Evolutionary conservation across 1,139 yeast genomes (phyloP), one percentile per base, ranked within the genome.

Genomic region (Arxiozyma bovina): DNA sequence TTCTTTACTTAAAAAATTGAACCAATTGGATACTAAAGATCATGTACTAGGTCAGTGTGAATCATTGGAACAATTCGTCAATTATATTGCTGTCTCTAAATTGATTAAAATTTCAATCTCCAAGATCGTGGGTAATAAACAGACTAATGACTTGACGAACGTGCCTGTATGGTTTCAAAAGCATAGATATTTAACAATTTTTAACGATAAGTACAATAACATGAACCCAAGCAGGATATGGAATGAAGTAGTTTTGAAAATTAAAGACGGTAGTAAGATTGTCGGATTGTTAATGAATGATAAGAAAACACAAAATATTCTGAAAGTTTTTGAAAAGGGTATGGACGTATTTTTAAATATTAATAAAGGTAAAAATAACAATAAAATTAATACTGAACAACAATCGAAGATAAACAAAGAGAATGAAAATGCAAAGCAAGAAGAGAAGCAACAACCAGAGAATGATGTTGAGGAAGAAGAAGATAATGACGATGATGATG

Each of bases 271-370:
- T 9, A 63, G 60, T 34, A 62, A 60, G 27, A 50, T 64, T 25
- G 53, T 61, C 20, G 65, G 73, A 81, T 22, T 76, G 55, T 58
- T 85, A 20, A 80, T 85, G 78, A 86, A 86, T 62, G 74, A 75
- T 55, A 79, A 80, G 54, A 71, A 73, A 8, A 70, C 83, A 18
- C 81, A 80, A 61, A 71, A 71, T 18, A 64, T 76, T 1, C 63
- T 81, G 27, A 73, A 70, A 8, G 78, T 76, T 22, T 75, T 82
- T 50, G 86, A 82, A 53, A 74, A 78, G 72, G 78, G 85, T 50
- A 78, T 87, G 66, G 79, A 76, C 61, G 68, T 80, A 53, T 80
- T 85, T 2, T 70, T 85, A 60, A 90, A 89, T 51, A 76, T 77
- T 49, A 75, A 73, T 54, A 73, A 71, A 45, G 81, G 76, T 53